Evolutionary conservation across 1,284 basidiomycete genomes (phyloP).

Genomic region (Malassezia restricta): DNA sequence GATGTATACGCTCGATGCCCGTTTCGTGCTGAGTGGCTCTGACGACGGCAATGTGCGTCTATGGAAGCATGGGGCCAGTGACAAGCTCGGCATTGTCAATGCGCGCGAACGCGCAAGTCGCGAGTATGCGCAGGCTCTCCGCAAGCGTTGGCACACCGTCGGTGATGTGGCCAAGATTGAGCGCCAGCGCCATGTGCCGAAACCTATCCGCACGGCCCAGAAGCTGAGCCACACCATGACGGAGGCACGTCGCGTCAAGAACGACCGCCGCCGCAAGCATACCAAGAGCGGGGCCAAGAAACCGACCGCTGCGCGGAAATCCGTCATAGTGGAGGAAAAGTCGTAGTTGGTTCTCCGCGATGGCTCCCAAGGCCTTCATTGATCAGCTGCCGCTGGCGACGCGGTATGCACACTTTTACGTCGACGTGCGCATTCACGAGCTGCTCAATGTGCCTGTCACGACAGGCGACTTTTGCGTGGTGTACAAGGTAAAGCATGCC

Average conservation of each 20-base stretch:
- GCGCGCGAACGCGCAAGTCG: slow-evolving; percentile 82
- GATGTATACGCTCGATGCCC: slow-evolving; percentile 71
- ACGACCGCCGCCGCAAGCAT: slow-evolving; percentile 65
- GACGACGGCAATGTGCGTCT: slow-evolving; percentile 94
- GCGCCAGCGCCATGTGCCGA: slow-evolving; percentile 74
- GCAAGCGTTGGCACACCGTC: slow-evolving; percentile 66
- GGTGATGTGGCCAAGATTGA: slow-evolving; percentile 68
- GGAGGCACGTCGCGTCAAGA: slow-evolving; percentile 76
- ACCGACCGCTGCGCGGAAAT: slow-evolving; percentile 78
- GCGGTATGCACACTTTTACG: slow-evolving; percentile 54
- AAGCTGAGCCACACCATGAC: slow-evolving; percentile 87
- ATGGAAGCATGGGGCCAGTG: slow-evolving; percentile 88
- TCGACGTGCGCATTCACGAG: slow-evolving; percentile 58
- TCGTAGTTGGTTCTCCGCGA: slow-evolving; percentile 4
- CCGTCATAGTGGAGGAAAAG: slow-evolving; percentile 26
- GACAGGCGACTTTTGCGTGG: slow-evolving; percentile 59
- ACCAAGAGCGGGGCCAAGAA: slow-evolving; percentile 68
- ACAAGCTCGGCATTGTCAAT: slow-evolving; percentile 80
- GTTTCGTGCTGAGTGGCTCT: slow-evolving; percentile 83
- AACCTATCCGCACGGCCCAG: slow-evolving; percentile 72
- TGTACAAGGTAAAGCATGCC: slow-evolving; percentile 58
- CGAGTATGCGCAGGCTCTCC: slow-evolving; percentile 80
- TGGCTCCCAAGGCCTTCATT: slow-evolving; percentile 24
- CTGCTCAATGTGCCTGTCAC: slow-evolving; percentile 64
- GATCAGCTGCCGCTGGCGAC: slow-evolving; percentile 49